A percentile compares a stretch with the other conserved stretches of the same genome.
Conservation (phyloP, 2,329 filamentous ascomycete genomes). For the Biscogniauxia mediterranea region DNA sequence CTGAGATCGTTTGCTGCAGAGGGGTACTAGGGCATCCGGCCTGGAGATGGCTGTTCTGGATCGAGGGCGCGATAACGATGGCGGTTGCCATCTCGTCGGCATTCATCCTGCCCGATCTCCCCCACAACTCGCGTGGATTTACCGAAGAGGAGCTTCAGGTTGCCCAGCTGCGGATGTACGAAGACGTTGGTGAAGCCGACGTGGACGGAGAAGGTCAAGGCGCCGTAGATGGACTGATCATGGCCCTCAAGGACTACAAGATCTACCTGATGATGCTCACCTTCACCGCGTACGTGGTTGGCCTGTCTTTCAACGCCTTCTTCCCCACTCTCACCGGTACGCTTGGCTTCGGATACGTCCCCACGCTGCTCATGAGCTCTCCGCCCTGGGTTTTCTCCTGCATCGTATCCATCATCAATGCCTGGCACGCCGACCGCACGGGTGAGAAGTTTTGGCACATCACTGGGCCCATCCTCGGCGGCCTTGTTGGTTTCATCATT, state of each 20-base stretch:
- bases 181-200: constrained; percentile 58
- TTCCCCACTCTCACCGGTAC: constrained; percentile 54
- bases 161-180: constrained; percentile 54
- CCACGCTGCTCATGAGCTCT: constrained; percentile 54
- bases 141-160: constrained; percentile 56
- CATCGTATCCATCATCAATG: constrained; percentile 52
- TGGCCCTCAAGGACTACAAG: constrained; percentile 60
- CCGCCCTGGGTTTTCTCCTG: constrained; percentile 60
- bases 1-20: neutral
- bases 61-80: constrained; percentile 56
- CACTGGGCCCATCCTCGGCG: constrained; percentile 49
- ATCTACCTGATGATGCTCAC: constrained; percentile 64
- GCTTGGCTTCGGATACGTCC: constrained; percentile 50
- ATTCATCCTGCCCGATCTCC: constrained; percentile 54
- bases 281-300: constrained; percentile 60
- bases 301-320: constrained; percentile 58
- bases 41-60: constrained; percentile 62
- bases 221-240: constrained; percentile 51
- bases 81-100: constrained; percentile 43
- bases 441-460: constrained; percentile 62
- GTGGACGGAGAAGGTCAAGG: constrained; percentile 49
- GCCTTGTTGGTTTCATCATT: constrained; percentile 58
- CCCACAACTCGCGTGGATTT: constrained; percentile 57
- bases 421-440: constrained; percentile 55
- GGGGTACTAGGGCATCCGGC: constrained; percentile 52